Conservation (phyloP, 371 early-diverging fungal species). For the Rhizoclosmatium hyalinum region DNA sequence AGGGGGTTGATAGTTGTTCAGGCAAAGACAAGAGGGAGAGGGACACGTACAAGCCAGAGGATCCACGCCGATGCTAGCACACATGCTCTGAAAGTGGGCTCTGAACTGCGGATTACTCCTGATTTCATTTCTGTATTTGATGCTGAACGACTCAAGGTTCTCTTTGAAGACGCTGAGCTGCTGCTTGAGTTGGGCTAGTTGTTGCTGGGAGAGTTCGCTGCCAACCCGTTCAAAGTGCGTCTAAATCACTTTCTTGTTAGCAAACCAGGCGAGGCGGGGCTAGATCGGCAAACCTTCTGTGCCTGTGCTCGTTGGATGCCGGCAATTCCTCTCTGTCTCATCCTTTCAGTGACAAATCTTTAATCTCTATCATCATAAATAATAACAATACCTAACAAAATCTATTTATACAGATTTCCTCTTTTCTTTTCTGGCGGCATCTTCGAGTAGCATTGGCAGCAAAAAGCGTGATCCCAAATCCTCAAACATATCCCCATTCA, state of each 20-base stretch:
- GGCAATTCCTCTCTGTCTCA: constrained; percentile 45
- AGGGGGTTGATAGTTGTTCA: background rate
- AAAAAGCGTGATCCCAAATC: constrained; percentile 30
- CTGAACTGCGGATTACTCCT: constrained; percentile 87
- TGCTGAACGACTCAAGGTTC: constrained; percentile 85
- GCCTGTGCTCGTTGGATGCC: constrained; percentile 57
- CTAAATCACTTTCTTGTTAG: background rate
- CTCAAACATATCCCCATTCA: constrained; percentile 27
- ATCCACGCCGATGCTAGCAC: constrained; percentile 91
- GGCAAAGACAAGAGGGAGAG: background rate
- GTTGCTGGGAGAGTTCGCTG: constrained; percentile 43
- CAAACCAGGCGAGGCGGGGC: background rate
- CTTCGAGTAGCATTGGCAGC: constrained; percentile 22
- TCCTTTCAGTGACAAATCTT: background rate
- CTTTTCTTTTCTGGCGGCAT: background rate
- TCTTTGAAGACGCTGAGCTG: constrained; percentile 81
- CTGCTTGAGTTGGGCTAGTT: constrained; percentile 59
- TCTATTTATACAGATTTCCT: too few species aligned
- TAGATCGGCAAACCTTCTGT: constrained; percentile 34
- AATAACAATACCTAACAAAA: too few species aligned
- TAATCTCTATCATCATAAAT: background rate
- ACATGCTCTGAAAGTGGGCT: constrained; percentile 92
- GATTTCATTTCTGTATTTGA: constrained; percentile 86
- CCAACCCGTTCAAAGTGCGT: constrained; percentile 46
- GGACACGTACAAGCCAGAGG: constrained; percentile 84